phyloP scores from a whole-genome alignment of 2,329 filamentous ascomycete species.

The Fonsecaea nubica region DNA sequence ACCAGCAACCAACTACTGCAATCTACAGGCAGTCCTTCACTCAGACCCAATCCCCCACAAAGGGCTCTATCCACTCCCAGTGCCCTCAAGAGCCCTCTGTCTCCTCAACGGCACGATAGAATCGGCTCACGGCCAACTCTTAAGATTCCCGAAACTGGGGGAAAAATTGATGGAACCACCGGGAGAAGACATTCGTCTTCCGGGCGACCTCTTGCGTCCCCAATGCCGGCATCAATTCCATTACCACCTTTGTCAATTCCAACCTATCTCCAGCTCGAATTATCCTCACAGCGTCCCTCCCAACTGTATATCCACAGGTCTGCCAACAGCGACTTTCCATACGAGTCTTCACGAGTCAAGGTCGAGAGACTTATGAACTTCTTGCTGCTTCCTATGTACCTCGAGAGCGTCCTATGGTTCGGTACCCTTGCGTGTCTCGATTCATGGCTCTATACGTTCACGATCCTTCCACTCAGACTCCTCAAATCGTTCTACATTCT shows the following conservation, averaged over 20 bases:
- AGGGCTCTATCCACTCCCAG: conserved; percentile 28
- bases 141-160: conserved; percentile 24
- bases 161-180: conserved; percentile 17
- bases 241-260: conserved; percentile 68
- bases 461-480: conserved; percentile 89
- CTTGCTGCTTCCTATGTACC: conserved; percentile 75
- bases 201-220: conserved; percentile 48
- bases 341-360: conserved; percentile 91
- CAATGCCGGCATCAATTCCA: conserved; percentile 62
- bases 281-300: conserved; percentile 66
- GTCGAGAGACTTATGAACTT: conserved; percentile 92
- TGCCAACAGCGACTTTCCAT: conserved; percentile 68
- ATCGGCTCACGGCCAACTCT: conserved; percentile 26
- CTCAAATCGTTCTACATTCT: conserved; percentile 79
- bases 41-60: conserved; percentile 22
- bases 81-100: conserved; percentile 28
- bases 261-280: conserved; percentile 70
- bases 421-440: conserved; percentile 91
- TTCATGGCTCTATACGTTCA: conserved; percentile 95
- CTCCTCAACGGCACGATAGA: conserved; percentile 29
- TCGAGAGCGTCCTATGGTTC: conserved; percentile 86
- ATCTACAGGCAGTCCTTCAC: conserved; percentile 16
- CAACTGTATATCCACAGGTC: conserved; percentile 69
- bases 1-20: conserved; percentile 19
- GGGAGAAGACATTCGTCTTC: conserved; percentile 31